Evolutionary conservation across 2,329 filamentous ascomycete genomes (phyloP).

Genomic region (Claviceps sp.): DNA sequence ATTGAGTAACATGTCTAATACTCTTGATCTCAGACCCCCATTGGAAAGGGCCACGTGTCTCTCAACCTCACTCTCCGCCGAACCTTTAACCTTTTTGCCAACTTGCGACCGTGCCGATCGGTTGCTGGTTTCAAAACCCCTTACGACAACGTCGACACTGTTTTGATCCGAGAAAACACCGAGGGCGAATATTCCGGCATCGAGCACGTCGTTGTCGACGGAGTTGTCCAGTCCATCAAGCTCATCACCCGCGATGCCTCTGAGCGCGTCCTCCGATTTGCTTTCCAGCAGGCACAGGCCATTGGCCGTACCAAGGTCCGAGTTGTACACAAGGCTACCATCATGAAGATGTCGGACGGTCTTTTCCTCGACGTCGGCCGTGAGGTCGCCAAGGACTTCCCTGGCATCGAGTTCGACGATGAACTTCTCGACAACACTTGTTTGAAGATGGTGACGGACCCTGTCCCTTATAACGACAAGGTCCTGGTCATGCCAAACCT

Average conservation of each 20-base stretch:
- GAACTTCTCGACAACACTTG: conserved; percentile 99
- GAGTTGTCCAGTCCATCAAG: conserved; percentile 98
- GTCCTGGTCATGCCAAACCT: conserved; percentile 97
- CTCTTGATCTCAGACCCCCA: conserved; percentile 53
- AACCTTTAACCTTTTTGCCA: conserved; percentile 99
- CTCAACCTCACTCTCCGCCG: conserved; percentile 96
- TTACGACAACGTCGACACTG: conserved; percentile 92
- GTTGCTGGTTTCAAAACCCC: conserved; percentile 97
- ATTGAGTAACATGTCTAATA: not conserved
- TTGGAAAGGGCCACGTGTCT: conserved; percentile 98
- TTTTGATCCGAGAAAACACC: conserved; percentile 98
- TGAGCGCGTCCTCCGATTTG: conserved; percentile 91
- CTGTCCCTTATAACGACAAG: conserved; percentile 95
- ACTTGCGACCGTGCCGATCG: conserved; percentile 93
- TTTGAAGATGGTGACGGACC: conserved; percentile 97
- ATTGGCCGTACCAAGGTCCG: conserved; percentile 94
- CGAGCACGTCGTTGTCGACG: conserved; percentile 94
- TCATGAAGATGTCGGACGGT: conserved; percentile 99
- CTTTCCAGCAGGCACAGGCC: conserved; percentile 93
- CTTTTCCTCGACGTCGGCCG: conserved; percentile 84
- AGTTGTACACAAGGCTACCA: conserved; percentile 98
- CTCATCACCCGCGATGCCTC: conserved; percentile 92
- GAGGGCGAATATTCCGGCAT: conserved; percentile 99
- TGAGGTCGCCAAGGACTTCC: conserved; percentile 88
- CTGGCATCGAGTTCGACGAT: conserved; percentile 87